phyloP scores from a whole-genome alignment of 2,329 filamentous ascomycete genomes.

The Talaromyces pinophilus region DNA sequence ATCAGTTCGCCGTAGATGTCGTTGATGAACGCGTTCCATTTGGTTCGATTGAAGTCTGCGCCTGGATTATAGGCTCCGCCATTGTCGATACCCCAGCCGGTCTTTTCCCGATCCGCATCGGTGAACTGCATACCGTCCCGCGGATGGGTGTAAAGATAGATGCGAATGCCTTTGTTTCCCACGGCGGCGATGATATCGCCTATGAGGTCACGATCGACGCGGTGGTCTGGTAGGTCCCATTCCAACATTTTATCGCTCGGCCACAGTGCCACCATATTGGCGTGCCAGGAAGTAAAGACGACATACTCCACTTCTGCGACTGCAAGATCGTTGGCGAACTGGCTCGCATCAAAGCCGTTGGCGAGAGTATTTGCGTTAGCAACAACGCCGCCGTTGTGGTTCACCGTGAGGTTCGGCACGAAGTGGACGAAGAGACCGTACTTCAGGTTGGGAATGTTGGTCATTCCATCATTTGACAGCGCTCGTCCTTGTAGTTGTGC shows the following conservation, averaged over 20 bases:
- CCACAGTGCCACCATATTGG: constrained; percentile 9
- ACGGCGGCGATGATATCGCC: constrained; percentile 10
- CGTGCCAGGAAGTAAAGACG: constrained; percentile 13
- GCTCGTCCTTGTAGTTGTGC: not conserved
- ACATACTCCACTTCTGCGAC: constrained; percentile 13
- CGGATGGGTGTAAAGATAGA: constrained; percentile 18
- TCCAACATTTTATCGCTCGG: constrained; percentile 16
- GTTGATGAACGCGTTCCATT: constrained; percentile 12
- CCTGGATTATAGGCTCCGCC: not conserved
- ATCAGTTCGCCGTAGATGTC: constrained; percentile 13
- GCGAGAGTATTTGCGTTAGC: constrained; percentile 9
- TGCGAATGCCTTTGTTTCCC: not conserved
- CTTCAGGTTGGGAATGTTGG: constrained; percentile 11
- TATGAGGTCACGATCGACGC: constrained; percentile 13
- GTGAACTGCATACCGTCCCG: constrained; percentile 9
- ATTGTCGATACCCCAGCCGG: constrained; percentile 9
- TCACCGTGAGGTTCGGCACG: constrained; percentile 12
- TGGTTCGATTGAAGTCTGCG: constrained; percentile 11
- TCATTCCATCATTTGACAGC: not conserved
- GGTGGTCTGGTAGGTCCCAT: constrained; percentile 8
- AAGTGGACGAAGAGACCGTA: constrained; percentile 13
- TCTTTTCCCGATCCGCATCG: constrained; percentile 2
- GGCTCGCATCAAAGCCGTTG: not conserved
- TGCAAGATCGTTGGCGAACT: constrained; percentile 11
- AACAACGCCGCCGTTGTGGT: constrained; percentile 1